Evolutionary conservation across 495 filamentous ascomycete species (phyloP).

Genomic region (Collariella sp.): DNA sequence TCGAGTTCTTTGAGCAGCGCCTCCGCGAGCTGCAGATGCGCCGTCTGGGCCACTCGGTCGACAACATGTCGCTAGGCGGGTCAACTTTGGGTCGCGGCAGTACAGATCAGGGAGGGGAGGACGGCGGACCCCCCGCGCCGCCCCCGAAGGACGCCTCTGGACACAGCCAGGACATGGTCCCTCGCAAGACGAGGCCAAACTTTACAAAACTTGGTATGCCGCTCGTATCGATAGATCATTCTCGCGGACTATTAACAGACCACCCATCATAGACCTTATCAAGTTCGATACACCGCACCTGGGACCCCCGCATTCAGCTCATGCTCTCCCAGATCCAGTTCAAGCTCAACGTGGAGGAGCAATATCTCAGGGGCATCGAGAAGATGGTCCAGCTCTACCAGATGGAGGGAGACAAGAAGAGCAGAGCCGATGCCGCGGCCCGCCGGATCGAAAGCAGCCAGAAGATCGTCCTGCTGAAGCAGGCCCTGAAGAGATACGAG

Average conservation of each 20-base stretch:
- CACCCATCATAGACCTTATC: constrained; percentile 69
- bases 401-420: constrained; percentile 97
- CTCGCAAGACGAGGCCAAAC: constrained; percentile 70
- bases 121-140: constrained; percentile 44
- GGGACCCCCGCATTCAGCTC: constrained; percentile 92
- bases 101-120: constrained; percentile 34
- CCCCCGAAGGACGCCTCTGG: constrained; percentile 55
- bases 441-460: constrained; percentile 89
- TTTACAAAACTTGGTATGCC: constrained; percentile 89
- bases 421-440: constrained; percentile 81
- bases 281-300: constrained; percentile 97
- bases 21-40: constrained; percentile 83
- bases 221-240: neutral
- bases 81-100: constrained; percentile 26
- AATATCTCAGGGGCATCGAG: constrained; percentile 98
- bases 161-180: constrained; percentile 61
- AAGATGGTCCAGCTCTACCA: constrained; percentile 98
- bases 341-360: constrained; percentile 97
- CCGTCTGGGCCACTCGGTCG: constrained; percentile 55
- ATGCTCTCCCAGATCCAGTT: constrained; percentile 99
- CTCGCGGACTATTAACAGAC: constrained; percentile 10
- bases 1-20: constrained; percentile 86
- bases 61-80: constrained; percentile 50
- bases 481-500: constrained; percentile 92
- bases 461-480: constrained; percentile 92